Evolutionary conservation across 257 asterid genomes (phyloP).

Genomic region (Vinca minor): DNA sequence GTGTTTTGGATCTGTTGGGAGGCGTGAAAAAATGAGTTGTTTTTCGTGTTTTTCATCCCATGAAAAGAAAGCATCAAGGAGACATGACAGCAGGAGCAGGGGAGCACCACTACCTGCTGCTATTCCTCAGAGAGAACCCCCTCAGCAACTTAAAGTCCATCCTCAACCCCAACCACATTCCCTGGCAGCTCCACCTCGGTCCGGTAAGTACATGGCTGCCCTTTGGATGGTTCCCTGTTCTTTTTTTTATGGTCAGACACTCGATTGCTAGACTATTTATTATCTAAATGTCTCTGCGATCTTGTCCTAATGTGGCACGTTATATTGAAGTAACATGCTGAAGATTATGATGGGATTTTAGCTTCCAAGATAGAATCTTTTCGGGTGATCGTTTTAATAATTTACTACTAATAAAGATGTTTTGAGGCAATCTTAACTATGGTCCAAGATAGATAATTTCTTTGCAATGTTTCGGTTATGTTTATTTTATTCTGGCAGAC

Average conservation of each 20-base stretch:
- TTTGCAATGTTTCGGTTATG: no score
- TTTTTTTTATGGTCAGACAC: neutral
- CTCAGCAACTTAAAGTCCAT: conserved; percentile 27
- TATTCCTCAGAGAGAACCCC: conserved; percentile 26
- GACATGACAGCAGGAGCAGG: conserved; percentile 13
- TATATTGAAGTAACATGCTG: no score
- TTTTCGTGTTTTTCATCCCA: conserved; percentile 65
- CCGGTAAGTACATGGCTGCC: conserved; percentile 26
- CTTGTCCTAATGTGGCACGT: no score
- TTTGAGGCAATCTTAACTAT: no score
- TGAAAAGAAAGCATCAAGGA: conserved; percentile 38
- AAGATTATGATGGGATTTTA: no score
- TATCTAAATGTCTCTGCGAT: no score
- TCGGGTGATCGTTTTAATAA: neutral
- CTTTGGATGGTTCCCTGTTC: neutral
- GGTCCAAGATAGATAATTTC: no score
- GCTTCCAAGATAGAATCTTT: neutral
- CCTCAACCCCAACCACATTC: conserved; percentile 15
- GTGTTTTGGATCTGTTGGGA: neutral
- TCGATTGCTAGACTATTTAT: no score
- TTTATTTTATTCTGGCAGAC: no score
- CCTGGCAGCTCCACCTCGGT: conserved; percentile 20
- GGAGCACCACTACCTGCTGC: conserved; percentile 18
- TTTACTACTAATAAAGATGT: neutral
- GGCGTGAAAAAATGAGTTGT: conserved; percentile 50